These are phyloP conservation scores for Lodderomyces orthopsilosis DNA, from an alignment of 1,139 yeast genomes.

Conservation along the genomic window DNA sequence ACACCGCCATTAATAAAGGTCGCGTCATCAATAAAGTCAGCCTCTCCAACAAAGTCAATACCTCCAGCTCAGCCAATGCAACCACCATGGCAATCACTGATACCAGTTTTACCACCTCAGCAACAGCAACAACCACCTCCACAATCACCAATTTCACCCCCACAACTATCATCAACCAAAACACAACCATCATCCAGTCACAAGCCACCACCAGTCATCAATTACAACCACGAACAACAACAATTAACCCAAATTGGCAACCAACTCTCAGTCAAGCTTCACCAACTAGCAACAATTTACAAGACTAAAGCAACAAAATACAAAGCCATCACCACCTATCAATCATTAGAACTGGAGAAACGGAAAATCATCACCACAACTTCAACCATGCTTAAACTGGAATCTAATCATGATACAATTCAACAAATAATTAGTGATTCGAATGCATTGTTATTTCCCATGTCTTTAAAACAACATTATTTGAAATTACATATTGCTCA, in stretches of 20 bases:
- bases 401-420: background rate
- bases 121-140: background rate
- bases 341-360: background rate
- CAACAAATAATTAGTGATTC: background rate
- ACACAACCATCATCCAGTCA: background rate
- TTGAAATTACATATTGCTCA: constrained; percentile 1
- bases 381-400: constrained; percentile 2
- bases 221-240: background rate
- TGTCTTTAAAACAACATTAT: background rate
- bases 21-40: background rate
- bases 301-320: background rate
- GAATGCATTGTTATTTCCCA: background rate
- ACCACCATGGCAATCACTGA: background rate
- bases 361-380: background rate
- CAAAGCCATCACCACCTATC: constrained; percentile 1
- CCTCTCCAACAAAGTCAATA: background rate
- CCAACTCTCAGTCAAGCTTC: background rate
- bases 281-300: background rate
- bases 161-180: background rate
- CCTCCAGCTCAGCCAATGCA: background rate
- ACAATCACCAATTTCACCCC: background rate
- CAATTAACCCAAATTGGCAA: background rate
- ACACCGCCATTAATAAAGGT: background rate
- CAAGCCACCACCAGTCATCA: background rate
- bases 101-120: background rate